Evolutionary conservation across 2,329 filamentous ascomycete species (phyloP), one percentile per base, ranked within the genome.

Genomic region (Calonectria hongkongensis): DNA sequence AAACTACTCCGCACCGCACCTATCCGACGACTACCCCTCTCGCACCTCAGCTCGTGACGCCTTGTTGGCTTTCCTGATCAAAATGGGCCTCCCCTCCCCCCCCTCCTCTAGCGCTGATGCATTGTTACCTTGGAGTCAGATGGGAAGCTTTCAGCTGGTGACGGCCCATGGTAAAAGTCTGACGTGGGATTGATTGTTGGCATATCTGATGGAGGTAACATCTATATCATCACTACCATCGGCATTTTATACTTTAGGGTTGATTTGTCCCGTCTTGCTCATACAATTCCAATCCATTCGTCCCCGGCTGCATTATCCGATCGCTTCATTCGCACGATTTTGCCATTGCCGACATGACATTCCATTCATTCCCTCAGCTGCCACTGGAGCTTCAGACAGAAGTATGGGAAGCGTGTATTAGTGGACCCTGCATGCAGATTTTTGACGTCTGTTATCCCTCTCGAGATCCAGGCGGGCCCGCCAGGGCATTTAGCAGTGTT

Each of bases 371-470:
- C 68, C 30, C 71, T 7, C 66, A 63, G 7, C 73, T 80, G 33
- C 79, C 79, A 1, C 18, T 71, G 21, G 79, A 80, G 64, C 72
- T 80, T 12, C 79, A 79, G 68, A 71, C 70, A 2, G 76, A 79
- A 54, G 70, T 79, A 48, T 80, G 78, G 79, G 75, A 80, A 15
- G 27, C 66, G 4, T 77, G 75, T 51, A 58, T 67, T 2, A 33
- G 72, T 1, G 76, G 74, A 0, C 74, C 80, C 13, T 75, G 78
- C 8, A 81, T 82, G 75, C 79, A 82, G 28, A 28, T 81, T 25
- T 80, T 82, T 10, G 79, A 82, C 33, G 75, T 81, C 4, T 82
- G 78, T 30, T 82, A 75, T 60, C 76, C 80, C 7, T 79, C 77
- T 3, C 76, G 78, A 73, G 68, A 72, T 8, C 68, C 70, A 0